Base-by-base conservation (phyloP, 2,329 filamentous ascomycete genomes). In the Colletotrichum camelliae region DNA sequence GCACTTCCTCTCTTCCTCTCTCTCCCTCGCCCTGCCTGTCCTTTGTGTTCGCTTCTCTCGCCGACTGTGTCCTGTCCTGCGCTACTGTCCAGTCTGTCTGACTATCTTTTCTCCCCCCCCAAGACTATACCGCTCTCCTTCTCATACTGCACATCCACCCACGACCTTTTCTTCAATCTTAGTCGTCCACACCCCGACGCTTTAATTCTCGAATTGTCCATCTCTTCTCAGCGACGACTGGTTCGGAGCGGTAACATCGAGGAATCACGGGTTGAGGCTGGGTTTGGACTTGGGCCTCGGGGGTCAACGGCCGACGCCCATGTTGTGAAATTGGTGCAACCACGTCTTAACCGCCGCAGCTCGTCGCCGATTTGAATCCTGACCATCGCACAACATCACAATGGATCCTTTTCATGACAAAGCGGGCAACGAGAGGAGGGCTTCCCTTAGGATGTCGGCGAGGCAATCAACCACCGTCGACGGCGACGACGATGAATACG, bases 401-500 rank as follows among this genome's bases (percentile, higher is more conserved):
- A 89, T 89, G 88, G 85, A 85, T 79, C 81, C 82, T 65, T 80
- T 82, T 76, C 79, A 85, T 77, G 81, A 81, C 78, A 86, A 87
- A 77, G 79, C 82, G 69, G 83, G 83, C 77, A 76, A 84, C 77
- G 86, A 87, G 79, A 85, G 85, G 81, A 86, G 84, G 78, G 81
- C 83, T 64, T 89, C 89, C 55, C 82, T 82, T 55, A 85, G 86
- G 78, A 81, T 81, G 29, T 88, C 89, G 37, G 81, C 83, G 68
- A 85, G 85, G 77, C 77, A 84, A 67, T 87, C 86, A 18, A 78
- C 82, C 70, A 78, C 79, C 35, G 31, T 60, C 39, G 60, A 65
- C 48, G 33, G 43, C 67, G 85, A 87, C 77, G 88, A 90, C 39
- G 86, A 89, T 35, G 84, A 86, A 58, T 90, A 89, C 74, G 88